These are phyloP conservation scores for Castanopsis chinensis DNA, from an alignment of 306 rosid species.

Conservation along the genomic window DNA sequence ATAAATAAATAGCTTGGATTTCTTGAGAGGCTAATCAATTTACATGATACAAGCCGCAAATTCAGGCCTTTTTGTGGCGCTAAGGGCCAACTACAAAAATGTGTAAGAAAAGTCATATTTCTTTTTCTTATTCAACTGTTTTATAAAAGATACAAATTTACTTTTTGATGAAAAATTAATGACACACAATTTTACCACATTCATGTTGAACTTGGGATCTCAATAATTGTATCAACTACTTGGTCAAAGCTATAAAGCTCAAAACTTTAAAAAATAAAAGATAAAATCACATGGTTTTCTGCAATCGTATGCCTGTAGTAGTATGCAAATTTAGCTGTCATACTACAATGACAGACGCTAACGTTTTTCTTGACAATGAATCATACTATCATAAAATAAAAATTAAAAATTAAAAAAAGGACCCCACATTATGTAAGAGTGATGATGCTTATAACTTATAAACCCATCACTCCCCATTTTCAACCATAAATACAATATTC, in stretches of 20 bases:
- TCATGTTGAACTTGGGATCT: background rate
- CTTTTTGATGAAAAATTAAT: background rate
- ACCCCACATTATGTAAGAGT: background rate
- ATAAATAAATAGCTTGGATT: background rate
- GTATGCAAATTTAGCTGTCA: conserved; percentile 36
- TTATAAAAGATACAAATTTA: no score
- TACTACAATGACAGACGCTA: conserved; percentile 41
- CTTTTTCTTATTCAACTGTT: background rate
- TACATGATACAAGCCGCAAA: background rate
- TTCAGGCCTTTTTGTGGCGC: background rate
- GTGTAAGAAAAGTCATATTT: background rate
- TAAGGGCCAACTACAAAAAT: background rate
- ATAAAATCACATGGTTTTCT: conserved; percentile 25
- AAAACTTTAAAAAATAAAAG: background rate
- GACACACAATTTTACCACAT: background rate
- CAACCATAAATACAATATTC: conserved; percentile 17
- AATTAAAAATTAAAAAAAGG: background rate
- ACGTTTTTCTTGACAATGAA: background rate
- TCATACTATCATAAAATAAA: background rate
- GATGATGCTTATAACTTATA: background rate
- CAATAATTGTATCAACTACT: conserved; percentile 8
- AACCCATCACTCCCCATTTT: conserved; percentile 5
- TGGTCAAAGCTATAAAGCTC: conserved; percentile 20
- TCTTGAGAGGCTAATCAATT: background rate
- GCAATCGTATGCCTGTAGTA: background rate